phyloP scores from a whole-genome alignment of 352 stramenopile species.

The Phytophthora fragariae region DNA sequence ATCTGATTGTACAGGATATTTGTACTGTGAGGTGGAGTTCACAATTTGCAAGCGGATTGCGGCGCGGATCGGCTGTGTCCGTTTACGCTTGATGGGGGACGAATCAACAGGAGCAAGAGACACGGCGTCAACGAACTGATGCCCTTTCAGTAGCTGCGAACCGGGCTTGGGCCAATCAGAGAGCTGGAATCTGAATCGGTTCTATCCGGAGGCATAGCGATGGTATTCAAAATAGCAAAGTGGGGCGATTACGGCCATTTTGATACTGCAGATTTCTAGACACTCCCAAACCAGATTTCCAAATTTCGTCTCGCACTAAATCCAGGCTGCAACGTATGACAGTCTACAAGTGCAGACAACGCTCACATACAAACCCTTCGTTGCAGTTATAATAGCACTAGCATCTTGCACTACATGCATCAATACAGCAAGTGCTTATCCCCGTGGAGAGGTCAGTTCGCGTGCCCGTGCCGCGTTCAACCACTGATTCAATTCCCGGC shows the following conservation, averaged over 20 bases:
- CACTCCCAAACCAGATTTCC: constrained; percentile 12
- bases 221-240: constrained; percentile 5
- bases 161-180: constrained; percentile 11
- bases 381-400: neutral
- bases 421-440: constrained; percentile 3
- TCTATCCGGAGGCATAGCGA: neutral
- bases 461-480: constrained; percentile 30
- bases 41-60: constrained; percentile 20
- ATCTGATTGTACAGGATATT: neutral
- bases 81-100: constrained; percentile 30
- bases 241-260: constrained; percentile 19
- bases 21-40: neutral
- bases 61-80: constrained; percentile 12
- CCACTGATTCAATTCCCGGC: constrained; percentile 27
- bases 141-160: constrained; percentile 19
- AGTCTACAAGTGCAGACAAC: constrained; percentile 1
- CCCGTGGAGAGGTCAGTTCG: constrained; percentile 7
- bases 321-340: constrained; percentile 9
- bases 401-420: neutral
- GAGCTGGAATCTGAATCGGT: neutral
- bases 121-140: constrained; percentile 3
- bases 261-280: constrained; percentile 17
- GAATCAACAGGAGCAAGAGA: constrained; percentile 24
- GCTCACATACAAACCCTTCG: neutral
- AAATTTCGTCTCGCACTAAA: constrained; percentile 1